A percentile compares a stretch with the other conserved stretches of the same genome.
Conservation (phyloP, 1,284 basidiomycete genomes). For the Cryptococcus wingfieldii region DNA sequence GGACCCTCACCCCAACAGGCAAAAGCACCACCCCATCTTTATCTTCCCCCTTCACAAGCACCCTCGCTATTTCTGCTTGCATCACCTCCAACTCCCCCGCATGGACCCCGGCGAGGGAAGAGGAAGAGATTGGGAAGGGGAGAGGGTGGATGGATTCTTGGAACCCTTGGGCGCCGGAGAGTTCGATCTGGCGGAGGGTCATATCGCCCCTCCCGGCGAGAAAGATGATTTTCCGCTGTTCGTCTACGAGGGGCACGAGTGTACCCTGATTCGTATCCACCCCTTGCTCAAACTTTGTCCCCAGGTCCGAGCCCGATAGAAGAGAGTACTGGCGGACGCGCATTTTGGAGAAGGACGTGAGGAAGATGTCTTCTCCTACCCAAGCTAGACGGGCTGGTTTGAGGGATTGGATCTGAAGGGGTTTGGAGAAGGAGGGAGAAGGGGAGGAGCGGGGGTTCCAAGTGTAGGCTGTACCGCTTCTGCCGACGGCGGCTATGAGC, state of each 20-base stretch:
- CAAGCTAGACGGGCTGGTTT: conserved; percentile 41
- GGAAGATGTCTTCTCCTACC: conserved; percentile 42
- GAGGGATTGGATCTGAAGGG: conserved; percentile 36
- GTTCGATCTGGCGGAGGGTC: conserved; percentile 48
- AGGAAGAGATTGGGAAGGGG: conserved; percentile 33
- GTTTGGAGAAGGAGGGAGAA: conserved; percentile 16
- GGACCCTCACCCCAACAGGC: conserved; percentile 46
- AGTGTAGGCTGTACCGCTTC: conserved; percentile 40
- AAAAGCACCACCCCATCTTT: conserved; percentile 46
- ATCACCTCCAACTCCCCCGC: conserved; percentile 46
- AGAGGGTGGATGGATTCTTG: conserved; percentile 41
- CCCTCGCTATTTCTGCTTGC: conserved; percentile 49
- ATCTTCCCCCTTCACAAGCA: conserved; percentile 42
- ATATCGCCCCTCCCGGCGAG: conserved; percentile 49
- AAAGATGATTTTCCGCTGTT: conserved; percentile 47
- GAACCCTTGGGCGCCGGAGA: conserved; percentile 39
- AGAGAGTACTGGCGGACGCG: conserved; percentile 36
- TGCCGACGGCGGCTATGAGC: conserved; percentile 37
- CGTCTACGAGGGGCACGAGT: conserved; percentile 46
- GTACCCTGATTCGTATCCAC: conserved; percentile 48
- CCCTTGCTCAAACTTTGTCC: conserved; percentile 31
- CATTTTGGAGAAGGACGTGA: conserved; percentile 47
- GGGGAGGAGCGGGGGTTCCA: conserved; percentile 41
- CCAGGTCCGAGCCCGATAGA: conserved; percentile 29
- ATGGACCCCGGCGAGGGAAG: conserved; percentile 40